Conservation (phyloP, 176 grass and related monocot genomes). For the Oryza longistaminata region DNA sequence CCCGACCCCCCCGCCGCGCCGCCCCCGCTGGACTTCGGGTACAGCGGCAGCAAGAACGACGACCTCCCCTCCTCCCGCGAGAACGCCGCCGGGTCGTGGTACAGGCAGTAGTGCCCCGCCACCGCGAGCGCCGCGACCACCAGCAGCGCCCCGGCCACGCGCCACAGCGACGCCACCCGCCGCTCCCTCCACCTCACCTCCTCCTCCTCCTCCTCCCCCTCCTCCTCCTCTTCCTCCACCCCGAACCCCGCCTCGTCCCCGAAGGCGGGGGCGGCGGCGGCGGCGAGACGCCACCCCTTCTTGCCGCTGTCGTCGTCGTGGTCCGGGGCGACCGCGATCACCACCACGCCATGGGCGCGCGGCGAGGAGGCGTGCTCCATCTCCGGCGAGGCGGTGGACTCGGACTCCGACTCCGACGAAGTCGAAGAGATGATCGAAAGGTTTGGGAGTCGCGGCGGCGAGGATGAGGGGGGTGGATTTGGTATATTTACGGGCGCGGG, state of each 20-base stretch:
- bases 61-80: neutral
- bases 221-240: neutral
- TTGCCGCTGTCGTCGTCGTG: neutral
- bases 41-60: constrained; percentile 75
- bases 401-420: too few relatives aligned
- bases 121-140: constrained; percentile 39
- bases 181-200: neutral
- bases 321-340: constrained; percentile 44
- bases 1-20: constrained; percentile 6
- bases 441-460: too few relatives aligned
- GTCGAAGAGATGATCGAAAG: too few relatives aligned
- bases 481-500: constrained; percentile 12
- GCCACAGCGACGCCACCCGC: constrained; percentile 20
- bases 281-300: neutral
- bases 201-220: neutral
- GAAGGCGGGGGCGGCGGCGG: neutral
- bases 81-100: constrained; percentile 27
- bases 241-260: too few relatives aligned
- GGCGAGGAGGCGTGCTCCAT: neutral
- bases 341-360: constrained; percentile 33
- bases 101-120: constrained; percentile 47
- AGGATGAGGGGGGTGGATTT: neutral
- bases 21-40: constrained; percentile 39
- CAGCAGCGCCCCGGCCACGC: constrained; percentile 24
- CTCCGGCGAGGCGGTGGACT: neutral